A percentile compares a stretch with the other conserved stretches of the same genome.
These are phyloP conservation scores for Stemphylium beticola DNA, from an alignment of 2,329 filamentous ascomycete species.

Conservation along the genomic window DNA sequence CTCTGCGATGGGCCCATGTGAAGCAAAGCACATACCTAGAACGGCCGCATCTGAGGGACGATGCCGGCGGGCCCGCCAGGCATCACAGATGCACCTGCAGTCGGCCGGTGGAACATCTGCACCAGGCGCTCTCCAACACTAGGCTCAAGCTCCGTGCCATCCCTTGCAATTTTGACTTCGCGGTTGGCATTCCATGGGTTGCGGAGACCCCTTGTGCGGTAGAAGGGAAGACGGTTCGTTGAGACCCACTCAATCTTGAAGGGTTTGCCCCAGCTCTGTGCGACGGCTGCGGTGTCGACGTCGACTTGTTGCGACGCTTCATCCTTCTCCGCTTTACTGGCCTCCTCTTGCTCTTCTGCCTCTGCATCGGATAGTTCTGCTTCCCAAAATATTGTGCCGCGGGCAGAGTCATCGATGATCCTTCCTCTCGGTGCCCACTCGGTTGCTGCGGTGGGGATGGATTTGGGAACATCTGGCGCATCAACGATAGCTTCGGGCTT, in stretches of 20 bases:
- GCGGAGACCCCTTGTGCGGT: constrained; percentile 81
- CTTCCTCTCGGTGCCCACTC: constrained; percentile 79
- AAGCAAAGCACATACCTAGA: constrained; percentile 18
- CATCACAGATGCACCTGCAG: constrained; percentile 29
- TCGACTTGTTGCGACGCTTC: constrained; percentile 36
- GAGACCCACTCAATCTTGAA: constrained; percentile 93
- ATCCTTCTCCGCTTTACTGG: constrained; percentile 49
- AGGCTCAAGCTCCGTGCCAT: constrained; percentile 92
- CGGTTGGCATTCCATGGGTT: constrained; percentile 96
- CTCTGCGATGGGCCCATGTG: constrained; percentile 5
- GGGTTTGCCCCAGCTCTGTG: constrained; percentile 84
- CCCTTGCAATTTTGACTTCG: constrained; percentile 93
- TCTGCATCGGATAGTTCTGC: constrained; percentile 67
- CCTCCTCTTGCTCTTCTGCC: constrained; percentile 52
- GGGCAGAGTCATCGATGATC: constrained; percentile 89
- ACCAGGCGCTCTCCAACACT: constrained; percentile 77
- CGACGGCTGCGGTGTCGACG: constrained; percentile 46
- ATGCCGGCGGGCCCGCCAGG: constrained; percentile 29
- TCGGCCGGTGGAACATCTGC: constrained; percentile 69
- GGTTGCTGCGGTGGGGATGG: constrained; percentile 79
- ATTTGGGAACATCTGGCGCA: constrained; percentile 73
- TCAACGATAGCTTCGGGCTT: constrained; percentile 62
- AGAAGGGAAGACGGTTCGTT: constrained; percentile 83
- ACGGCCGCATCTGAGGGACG: constrained; percentile 40
- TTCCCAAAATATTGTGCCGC: constrained; percentile 98